Conservation (phyloP, 2,329 filamentous ascomycete species). For the Colletotrichum higginsianum region DNA sequence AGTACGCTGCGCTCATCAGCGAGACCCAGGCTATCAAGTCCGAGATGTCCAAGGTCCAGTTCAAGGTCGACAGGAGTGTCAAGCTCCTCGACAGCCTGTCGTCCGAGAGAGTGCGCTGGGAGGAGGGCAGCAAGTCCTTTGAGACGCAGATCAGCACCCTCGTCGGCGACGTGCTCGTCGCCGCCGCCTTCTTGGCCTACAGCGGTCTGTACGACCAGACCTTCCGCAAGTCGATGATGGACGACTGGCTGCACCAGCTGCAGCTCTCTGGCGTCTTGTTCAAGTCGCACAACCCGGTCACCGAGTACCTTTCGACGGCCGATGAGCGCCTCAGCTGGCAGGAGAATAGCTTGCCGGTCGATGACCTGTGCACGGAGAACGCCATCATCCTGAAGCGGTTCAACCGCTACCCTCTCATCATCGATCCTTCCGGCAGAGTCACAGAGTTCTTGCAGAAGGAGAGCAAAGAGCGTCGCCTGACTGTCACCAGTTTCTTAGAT, state of each 20-base stretch:
- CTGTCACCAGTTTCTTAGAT: slow-evolving; percentile 97
- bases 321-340: slow-evolving; percentile 97
- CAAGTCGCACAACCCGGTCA: slow-evolving; percentile 94
- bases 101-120: slow-evolving; percentile 94
- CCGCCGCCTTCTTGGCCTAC: slow-evolving; percentile 97
- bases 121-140: slow-evolving; percentile 97
- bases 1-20: slow-evolving; percentile 96
- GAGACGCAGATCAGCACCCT: slow-evolving; percentile 98
- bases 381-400: slow-evolving; percentile 97
- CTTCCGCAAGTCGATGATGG: slow-evolving; percentile 97
- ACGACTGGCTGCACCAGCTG: slow-evolving; percentile 96
- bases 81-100: slow-evolving; percentile 94
- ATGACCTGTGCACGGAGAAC: slow-evolving; percentile 98
- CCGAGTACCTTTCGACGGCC: slow-evolving; percentile 95
- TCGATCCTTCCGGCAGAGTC: slow-evolving; percentile 94
- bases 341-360: slow-evolving; percentile 91
- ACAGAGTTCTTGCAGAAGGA: slow-evolving; percentile 97
- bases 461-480: slow-evolving; percentile 92
- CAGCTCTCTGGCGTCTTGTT: slow-evolving; percentile 92
- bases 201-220: slow-evolving; percentile 98
- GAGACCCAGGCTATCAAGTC: slow-evolving; percentile 97
- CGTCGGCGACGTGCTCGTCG: slow-evolving; percentile 94
- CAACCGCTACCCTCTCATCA: slow-evolving; percentile 98
- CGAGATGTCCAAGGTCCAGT: slow-evolving; percentile 96
- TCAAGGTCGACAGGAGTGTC: slow-evolving; percentile 97